Conservation (phyloP, 2,329 filamentous ascomycete species). For the Fonsecaea pugnacius region DNA sequence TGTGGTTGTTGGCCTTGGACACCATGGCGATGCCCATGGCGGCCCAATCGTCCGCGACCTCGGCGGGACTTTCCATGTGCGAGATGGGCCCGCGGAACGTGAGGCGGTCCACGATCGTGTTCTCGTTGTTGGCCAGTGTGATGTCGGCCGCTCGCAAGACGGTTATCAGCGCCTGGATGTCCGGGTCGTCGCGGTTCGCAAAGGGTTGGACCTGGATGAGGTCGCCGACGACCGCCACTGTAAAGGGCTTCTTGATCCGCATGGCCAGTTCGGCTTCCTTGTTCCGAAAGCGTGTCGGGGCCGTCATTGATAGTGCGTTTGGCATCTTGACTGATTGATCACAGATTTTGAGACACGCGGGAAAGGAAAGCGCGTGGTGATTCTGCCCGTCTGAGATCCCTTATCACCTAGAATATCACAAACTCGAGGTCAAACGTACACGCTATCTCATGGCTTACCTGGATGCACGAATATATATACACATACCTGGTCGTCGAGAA, state of each 20-base stretch:
- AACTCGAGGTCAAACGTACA: not conserved
- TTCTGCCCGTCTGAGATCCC: not conserved
- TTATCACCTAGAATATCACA: not conserved
- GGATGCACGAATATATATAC: not conserved
- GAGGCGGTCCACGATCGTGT: constrained; percentile 10
- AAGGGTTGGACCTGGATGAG: constrained; percentile 7
- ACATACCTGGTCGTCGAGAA: not conserved
- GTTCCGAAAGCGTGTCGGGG: not conserved
- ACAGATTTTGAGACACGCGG: not conserved
- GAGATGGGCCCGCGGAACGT: constrained; percentile 10
- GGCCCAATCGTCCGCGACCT: constrained; percentile 10
- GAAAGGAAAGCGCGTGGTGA: not conserved
- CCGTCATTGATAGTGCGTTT: constrained; percentile 4
- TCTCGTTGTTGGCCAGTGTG: constrained; percentile 10
- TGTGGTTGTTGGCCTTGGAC: constrained; percentile 13
- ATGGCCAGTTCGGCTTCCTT: constrained; percentile 10
- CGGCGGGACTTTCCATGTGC: constrained; percentile 6
- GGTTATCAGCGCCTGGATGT: constrained; percentile 5
- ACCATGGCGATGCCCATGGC: constrained; percentile 14
- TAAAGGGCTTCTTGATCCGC: constrained; percentile 5
- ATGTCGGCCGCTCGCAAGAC: constrained; percentile 5
- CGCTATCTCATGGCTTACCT: not conserved
- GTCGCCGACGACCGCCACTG: constrained; percentile 6
- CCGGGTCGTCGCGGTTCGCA: constrained; percentile 6
- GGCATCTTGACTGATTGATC: not conserved